Conservation (phyloP, 164 flowering plant genomes). For the Chimonanthus praecox region DNA sequence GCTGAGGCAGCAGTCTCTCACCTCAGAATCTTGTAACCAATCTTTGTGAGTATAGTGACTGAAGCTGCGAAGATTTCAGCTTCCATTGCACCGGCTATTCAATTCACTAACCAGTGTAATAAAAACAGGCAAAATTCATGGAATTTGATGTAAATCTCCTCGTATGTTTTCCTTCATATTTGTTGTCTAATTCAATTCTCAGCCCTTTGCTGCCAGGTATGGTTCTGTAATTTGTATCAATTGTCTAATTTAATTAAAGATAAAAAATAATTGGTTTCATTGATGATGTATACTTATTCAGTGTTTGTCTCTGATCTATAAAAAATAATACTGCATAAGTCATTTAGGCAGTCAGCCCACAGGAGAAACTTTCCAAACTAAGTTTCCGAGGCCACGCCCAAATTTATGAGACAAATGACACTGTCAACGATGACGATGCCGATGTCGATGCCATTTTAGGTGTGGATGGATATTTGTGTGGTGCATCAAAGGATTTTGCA, state of each 20-base stretch:
- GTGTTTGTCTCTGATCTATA: neutral
- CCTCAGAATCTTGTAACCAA: slow-evolving; percentile 9
- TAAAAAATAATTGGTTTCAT: neutral
- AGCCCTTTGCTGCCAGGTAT: neutral
- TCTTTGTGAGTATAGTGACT: slow-evolving; percentile 1
- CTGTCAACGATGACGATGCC: too few species aligned
- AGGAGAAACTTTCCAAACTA: too few species aligned
- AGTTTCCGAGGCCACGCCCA: too few species aligned
- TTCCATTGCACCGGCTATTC: neutral
- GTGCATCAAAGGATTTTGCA: neutral
- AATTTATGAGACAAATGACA: too few species aligned
- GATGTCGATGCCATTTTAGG: neutral
- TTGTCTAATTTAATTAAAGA: too few species aligned
- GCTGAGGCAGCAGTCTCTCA: slow-evolving; percentile 20
- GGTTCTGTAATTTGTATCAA: neutral
- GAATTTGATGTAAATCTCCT: neutral
- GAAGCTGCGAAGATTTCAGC: slow-evolving; percentile 5
- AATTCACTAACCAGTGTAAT: neutral
- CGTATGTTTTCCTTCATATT: neutral
- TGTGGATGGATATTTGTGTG: neutral
- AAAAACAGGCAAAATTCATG: too few species aligned
- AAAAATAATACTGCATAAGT: neutral
- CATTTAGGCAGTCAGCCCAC: neutral
- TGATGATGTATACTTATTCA: neutral
- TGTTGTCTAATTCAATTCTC: neutral